Percentiles rank a stretch among this genome's conserved stretches.
phyloP scores from a whole-genome alignment of 2,329 filamentous ascomycete species.

The Colletotrichum sp. region DNA sequence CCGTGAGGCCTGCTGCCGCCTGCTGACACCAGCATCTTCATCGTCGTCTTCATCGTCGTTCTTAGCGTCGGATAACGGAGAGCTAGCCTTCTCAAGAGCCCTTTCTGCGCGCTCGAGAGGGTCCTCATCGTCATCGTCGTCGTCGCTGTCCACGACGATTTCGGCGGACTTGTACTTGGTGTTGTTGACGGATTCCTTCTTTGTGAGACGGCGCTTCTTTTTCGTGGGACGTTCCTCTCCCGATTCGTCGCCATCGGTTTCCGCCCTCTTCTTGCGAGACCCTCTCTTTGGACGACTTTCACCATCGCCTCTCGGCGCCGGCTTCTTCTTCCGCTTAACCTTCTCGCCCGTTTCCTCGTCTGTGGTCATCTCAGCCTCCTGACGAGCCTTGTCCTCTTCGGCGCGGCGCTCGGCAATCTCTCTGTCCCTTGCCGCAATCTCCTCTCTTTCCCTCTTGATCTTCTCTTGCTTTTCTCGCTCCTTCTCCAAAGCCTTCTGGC shows the following conservation, averaged over 20 bases:
- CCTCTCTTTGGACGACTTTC: conserved; percentile 40
- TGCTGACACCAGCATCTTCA: conserved; percentile 56
- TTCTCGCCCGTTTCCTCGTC: conserved; percentile 84
- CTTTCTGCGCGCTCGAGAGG: conserved; percentile 52
- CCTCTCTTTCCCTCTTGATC: conserved; percentile 84
- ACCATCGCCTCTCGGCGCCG: conserved; percentile 35
- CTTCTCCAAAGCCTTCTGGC: conserved; percentile 68
- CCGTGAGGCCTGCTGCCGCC: conserved; percentile 49
- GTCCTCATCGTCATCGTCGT: conserved; percentile 53
- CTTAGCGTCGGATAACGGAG: conserved; percentile 35
- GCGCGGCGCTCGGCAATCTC: conserved; percentile 72
- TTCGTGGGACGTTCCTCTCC: conserved; percentile 60
- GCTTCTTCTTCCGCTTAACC: conserved; percentile 77
- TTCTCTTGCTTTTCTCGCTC: conserved; percentile 79
- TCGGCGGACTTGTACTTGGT: conserved; percentile 86
- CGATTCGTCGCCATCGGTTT: conserved; percentile 49
- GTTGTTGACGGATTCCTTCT: conserved; percentile 47
- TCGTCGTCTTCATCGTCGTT: conserved; percentile 48
- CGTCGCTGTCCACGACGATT: conserved; percentile 79
- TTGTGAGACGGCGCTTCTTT: conserved; percentile 64
- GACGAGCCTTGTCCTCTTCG: conserved; percentile 71
- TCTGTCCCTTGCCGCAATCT: conserved; percentile 78
- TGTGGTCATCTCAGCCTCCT: conserved; percentile 80
- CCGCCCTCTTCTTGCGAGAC: conserved; percentile 66
- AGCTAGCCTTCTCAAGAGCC: conserved; percentile 40